Evolutionary conservation across 768 basidiomycete genomes (phyloP).

Genomic region (Lyophyllum atratum): DNA sequence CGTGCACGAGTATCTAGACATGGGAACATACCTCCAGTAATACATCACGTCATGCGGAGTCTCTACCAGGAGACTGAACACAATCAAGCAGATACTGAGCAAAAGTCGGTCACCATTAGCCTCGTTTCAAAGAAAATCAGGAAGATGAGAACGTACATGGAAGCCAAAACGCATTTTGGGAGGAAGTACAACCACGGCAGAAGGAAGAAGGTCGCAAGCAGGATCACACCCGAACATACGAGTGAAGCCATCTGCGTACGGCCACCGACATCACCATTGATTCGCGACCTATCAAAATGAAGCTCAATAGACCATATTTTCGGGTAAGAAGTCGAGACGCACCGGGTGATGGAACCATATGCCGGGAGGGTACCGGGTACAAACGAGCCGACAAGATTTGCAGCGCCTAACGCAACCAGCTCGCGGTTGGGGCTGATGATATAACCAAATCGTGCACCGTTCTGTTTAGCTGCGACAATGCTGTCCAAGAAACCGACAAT

Average conservation of each 20-base stretch:
- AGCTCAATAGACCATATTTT: constrained; percentile 4
- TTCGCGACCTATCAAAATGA: constrained; percentile 58
- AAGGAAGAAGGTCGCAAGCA: constrained; percentile 88
- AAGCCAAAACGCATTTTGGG: constrained; percentile 88
- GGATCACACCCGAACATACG: constrained; percentile 69
- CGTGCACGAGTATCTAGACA: not conserved
- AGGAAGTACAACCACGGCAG: constrained; percentile 84
- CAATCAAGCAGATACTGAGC: constrained; percentile 78
- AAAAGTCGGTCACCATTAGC: not conserved
- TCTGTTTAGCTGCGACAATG: constrained; percentile 95
- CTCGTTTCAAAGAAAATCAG: not conserved
- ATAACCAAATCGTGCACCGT: constrained; percentile 80
- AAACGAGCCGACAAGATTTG: constrained; percentile 78
- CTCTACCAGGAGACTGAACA: constrained; percentile 81
- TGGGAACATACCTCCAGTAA: constrained; percentile 69
- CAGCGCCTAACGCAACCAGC: constrained; percentile 87
- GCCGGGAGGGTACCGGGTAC: constrained; percentile 90
- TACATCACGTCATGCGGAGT: constrained; percentile 85
- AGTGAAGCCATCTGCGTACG: constrained; percentile 89
- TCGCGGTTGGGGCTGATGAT: constrained; percentile 94
- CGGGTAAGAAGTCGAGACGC: constrained; percentile 13
- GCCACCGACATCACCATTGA: constrained; percentile 88
- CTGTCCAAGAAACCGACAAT: constrained; percentile 93
- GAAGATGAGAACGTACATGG: constrained; percentile 58
- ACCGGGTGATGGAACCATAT: constrained; percentile 92